phyloP scores from a whole-genome alignment of 306 rosid genomes.

The Luffa acutangula region DNA sequence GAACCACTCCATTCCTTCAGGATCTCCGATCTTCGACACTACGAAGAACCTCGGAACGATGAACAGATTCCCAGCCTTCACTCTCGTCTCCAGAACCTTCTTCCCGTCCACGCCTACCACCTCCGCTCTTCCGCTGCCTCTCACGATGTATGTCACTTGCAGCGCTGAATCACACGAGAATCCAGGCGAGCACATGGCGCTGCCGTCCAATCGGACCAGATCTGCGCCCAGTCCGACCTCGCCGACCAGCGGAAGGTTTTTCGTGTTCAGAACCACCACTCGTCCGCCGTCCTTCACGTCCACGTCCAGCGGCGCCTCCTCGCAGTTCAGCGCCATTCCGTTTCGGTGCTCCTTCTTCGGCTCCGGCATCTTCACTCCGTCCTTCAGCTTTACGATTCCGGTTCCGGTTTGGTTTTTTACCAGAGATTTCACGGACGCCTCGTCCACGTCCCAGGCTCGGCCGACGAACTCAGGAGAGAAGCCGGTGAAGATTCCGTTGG shows the following conservation, averaged over 20 bases:
- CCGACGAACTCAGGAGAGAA: slow-evolving; percentile 62
- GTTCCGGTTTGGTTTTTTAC: slow-evolving; percentile 40
- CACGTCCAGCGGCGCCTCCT: slow-evolving; percentile 70
- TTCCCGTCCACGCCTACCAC: slow-evolving; percentile 68
- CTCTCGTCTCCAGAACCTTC: slow-evolving; percentile 55
- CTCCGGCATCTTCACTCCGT: slow-evolving; percentile 32
- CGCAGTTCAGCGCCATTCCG: slow-evolving; percentile 63
- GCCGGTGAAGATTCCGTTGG: slow-evolving; percentile 66
- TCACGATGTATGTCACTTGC: slow-evolving; percentile 68
- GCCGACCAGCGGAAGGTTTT: slow-evolving; percentile 75
- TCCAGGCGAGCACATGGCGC: slow-evolving; percentile 70
- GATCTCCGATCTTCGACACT: slow-evolving; percentile 80
- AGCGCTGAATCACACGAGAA: slow-evolving; percentile 73
- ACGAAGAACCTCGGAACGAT: slow-evolving; percentile 82
- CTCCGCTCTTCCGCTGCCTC: slow-evolving; percentile 66
- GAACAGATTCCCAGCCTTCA: slow-evolving; percentile 63
- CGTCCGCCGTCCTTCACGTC: slow-evolving; percentile 66
- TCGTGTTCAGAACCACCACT: slow-evolving; percentile 61
- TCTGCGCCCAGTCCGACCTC: slow-evolving; percentile 75
- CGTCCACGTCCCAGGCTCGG: slow-evolving; percentile 72
- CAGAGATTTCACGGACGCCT: slow-evolving; percentile 34
- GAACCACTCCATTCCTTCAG: slow-evolving; percentile 82
- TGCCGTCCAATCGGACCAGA: slow-evolving; percentile 63
- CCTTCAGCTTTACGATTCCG: slow-evolving; percentile 28
- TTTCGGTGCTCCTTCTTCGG: slow-evolving; percentile 42